Percentiles rank a stretch among this genome's conserved stretches.
Conservation (phyloP, 163 green algal species). For the Coccomyxa subellipsoidea region DNA sequence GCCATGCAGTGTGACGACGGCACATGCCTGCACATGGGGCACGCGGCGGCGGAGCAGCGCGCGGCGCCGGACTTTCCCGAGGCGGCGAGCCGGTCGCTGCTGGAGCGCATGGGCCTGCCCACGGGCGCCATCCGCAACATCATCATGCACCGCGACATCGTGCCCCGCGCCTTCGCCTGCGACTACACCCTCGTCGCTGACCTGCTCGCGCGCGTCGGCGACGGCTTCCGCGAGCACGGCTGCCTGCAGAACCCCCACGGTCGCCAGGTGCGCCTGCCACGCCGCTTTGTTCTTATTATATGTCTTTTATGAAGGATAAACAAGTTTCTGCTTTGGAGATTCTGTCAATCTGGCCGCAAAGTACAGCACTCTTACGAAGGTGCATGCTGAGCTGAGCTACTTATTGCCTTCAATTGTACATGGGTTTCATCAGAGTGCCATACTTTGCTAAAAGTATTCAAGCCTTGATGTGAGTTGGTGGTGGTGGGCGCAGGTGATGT, state of each 20-base stretch:
- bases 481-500: conserved; percentile 60
- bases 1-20: background rate
- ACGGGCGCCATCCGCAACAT: conserved; percentile 77
- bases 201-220: conserved; percentile 56
- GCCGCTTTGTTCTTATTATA: no score
- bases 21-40: background rate
- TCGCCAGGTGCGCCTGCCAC: conserved; percentile 19
- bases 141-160: conserved; percentile 94
- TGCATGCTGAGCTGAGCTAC: no score
- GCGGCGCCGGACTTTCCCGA: background rate
- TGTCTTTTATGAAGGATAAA: no score
- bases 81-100: conserved; percentile 32
- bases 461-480: no score
- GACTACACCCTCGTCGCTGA: conserved; percentile 87
- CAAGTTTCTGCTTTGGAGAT: no score
- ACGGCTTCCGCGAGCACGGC: conserved; percentile 68
- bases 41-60: background rate
- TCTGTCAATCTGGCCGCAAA: background rate
- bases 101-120: conserved; percentile 70
- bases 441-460: no score
- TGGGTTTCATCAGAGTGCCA: no score
- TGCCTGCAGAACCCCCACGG: conserved; percentile 42
- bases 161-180: conserved; percentile 95
- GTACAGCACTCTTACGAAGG: no score
- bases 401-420: no score